These are phyloP conservation scores for Eleusine indica DNA, from an alignment of 176 grass and related monocot species.

Conservation along the genomic window DNA sequence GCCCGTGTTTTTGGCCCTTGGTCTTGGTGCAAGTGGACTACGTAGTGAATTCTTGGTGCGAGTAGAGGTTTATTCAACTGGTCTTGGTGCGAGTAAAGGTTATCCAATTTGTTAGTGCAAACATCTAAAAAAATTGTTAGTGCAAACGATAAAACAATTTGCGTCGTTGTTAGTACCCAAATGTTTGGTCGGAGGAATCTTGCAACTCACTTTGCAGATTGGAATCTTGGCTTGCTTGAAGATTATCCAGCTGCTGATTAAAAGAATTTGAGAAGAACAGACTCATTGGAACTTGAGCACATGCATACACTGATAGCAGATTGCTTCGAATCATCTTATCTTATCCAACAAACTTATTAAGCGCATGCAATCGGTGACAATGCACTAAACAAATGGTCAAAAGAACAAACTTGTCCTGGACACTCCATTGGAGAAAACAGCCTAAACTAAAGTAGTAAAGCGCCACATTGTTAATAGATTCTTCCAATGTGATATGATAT, in stretches of 20 bases:
- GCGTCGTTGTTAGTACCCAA: neutral
- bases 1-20: neutral
- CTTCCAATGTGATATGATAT: neutral
- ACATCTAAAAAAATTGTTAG: neutral
- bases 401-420: constrained; percentile 20
- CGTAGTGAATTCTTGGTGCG: neutral
- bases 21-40: neutral
- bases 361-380: neutral
- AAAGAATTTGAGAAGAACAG: constrained; percentile 9
- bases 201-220: neutral
- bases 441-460: neutral
- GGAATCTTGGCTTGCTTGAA: constrained; percentile 11
- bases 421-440: constrained; percentile 18
- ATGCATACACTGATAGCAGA: neutral
- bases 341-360: neutral
- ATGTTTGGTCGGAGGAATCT: constrained; percentile 34
- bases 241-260: neutral
- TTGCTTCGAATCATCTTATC: constrained; percentile 28
- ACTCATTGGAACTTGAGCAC: neutral
- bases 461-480: neutral
- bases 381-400: constrained; percentile 39
- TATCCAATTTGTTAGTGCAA: neutral
- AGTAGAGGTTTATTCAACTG: neutral
- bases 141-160: neutral
- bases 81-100: neutral